These are phyloP conservation scores for Rhodotorula graminis DNA, from an alignment of 768 basidiomycete genomes.

Conservation along the genomic window DNA sequence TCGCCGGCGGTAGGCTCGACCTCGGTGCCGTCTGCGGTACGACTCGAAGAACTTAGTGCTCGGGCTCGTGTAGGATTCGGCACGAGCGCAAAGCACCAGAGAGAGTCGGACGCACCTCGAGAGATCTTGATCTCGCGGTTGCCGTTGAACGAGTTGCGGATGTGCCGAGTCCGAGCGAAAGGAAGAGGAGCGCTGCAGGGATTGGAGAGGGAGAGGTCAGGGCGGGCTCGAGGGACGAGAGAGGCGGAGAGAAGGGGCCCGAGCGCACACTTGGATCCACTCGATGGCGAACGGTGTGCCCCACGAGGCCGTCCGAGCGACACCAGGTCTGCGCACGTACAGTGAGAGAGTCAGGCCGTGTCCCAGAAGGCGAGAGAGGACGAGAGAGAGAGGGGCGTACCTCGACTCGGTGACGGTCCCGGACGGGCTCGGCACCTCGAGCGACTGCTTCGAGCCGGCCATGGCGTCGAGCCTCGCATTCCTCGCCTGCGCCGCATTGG, in stretches of 20 bases:
- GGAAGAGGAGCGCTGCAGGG: slow-evolving; percentile 59
- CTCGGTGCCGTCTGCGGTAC: slow-evolving; percentile 68
- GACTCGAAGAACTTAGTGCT: no score
- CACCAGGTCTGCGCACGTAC: not conserved
- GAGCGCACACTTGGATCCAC: slow-evolving; percentile 58
- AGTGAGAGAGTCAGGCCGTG: not conserved
- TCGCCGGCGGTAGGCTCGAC: slow-evolving; percentile 73
- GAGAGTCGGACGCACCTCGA: slow-evolving; percentile 14
- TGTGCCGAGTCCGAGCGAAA: slow-evolving; percentile 68
- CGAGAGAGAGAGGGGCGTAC: not conserved
- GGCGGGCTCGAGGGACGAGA: not conserved
- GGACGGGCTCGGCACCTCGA: not conserved
- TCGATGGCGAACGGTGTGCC: slow-evolving; percentile 71
- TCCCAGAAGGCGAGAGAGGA: fast-evolving
- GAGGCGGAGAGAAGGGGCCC: not conserved
- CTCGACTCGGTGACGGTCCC: not conserved
- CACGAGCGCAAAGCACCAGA: slow-evolving; percentile 33
- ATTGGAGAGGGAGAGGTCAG: not conserved
- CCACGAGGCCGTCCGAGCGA: not conserved
- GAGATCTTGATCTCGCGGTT: slow-evolving; percentile 54
- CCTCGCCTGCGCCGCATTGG: slow-evolving; percentile 10
- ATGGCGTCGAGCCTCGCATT: slow-evolving; percentile 30
- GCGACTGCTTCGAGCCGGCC: slow-evolving; percentile 30
- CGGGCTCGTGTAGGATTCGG: slow-evolving; percentile 38
- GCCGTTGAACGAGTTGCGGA: slow-evolving; percentile 91